Conservation (phyloP, 176 grass and related monocot species). For the Oryza coarctata region DNA sequence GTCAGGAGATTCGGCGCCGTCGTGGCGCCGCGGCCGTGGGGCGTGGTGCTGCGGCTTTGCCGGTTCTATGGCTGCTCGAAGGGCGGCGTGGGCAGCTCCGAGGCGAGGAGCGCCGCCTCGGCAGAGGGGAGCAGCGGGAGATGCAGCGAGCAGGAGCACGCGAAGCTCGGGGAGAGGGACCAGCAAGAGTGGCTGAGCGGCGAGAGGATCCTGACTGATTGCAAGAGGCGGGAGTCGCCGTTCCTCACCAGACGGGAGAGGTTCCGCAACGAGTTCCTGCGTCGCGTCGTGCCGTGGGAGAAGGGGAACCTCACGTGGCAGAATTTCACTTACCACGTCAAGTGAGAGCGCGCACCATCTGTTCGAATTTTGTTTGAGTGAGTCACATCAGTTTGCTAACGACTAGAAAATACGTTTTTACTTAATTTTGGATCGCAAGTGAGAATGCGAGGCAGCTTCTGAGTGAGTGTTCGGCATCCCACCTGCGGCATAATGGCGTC, state of each 20-base stretch:
- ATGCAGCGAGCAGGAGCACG: slow-evolving; percentile 66
- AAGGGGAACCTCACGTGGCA: slow-evolving; percentile 77
- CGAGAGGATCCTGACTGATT: slow-evolving; percentile 70
- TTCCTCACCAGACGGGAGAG: slow-evolving; percentile 76
- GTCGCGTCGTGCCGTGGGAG: slow-evolving; percentile 81
- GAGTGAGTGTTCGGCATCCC: slow-evolving; percentile 69
- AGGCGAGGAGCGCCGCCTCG: slow-evolving; percentile 43
- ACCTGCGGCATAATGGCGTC: slow-evolving; percentile 71
- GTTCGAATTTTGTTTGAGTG: slow-evolving; percentile 36
- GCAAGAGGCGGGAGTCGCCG: slow-evolving; percentile 63
- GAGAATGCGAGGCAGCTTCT: slow-evolving; percentile 60
- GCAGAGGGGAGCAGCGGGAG: slow-evolving; percentile 36
- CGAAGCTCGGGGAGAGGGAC: slow-evolving; percentile 84
- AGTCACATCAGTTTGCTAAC: slow-evolving; percentile 23
- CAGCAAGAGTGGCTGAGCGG: slow-evolving; percentile 89
- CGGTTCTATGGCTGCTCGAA: slow-evolving; percentile 89
- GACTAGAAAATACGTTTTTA: not conserved
- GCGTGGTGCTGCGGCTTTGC: slow-evolving; percentile 25
- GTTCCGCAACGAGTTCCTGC: slow-evolving; percentile 85
- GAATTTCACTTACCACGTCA: slow-evolving; percentile 85
- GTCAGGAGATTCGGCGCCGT: slow-evolving; percentile 43
- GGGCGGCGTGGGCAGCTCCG: slow-evolving; percentile 64
- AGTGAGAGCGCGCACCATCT: slow-evolving; percentile 49
- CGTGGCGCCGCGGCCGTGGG: slow-evolving; percentile 33
- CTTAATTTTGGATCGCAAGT: slow-evolving; percentile 44